These are phyloP conservation scores for Umbelopsis isabellina DNA, from an alignment of 192 early-diverging fungal genomes.

Conservation along the genomic window DNA sequence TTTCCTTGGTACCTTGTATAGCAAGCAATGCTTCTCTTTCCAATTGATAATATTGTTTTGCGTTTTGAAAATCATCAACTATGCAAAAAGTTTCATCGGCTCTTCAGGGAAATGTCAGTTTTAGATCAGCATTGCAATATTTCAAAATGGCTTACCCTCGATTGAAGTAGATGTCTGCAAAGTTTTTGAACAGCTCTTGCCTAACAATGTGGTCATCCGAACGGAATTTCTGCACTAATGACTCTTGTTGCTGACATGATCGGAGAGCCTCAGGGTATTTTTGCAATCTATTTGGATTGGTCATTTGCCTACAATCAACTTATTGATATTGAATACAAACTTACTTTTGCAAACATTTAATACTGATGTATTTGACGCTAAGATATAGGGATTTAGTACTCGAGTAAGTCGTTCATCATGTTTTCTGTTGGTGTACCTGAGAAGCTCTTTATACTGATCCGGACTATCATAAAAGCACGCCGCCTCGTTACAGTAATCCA, in stretches of 20 bases:
- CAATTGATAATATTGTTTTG: constrained; percentile 24
- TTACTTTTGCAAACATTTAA: constrained; percentile 25
- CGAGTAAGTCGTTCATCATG: not conserved
- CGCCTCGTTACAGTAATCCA: constrained; percentile 24
- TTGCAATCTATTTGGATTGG: not conserved
- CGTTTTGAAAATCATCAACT: constrained; percentile 24
- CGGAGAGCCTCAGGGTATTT: constrained; percentile 16
- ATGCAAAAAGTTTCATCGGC: not conserved
- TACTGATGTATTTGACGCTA: not conserved
- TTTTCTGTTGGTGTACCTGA: not conserved
- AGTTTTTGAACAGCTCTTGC: constrained; percentile 23
- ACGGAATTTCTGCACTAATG: not conserved
- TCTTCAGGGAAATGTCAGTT: not conserved
- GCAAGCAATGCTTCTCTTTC: constrained; percentile 18
- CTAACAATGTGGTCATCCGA: not conserved
- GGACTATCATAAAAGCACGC: not conserved
- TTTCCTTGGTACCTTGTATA: not conserved
- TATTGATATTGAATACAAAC: not conserved
- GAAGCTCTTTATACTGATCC: not conserved
- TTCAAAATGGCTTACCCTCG: constrained; percentile 1
- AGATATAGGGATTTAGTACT: not conserved
- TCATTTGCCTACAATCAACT: not conserved
- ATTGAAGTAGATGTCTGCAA: constrained; percentile 27
- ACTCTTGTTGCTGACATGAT: not conserved
- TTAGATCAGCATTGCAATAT: not conserved